These are phyloP conservation scores for Penicillium sp. DNA, from an alignment of 2,329 filamentous ascomycete species.

Conservation along the genomic window DNA sequence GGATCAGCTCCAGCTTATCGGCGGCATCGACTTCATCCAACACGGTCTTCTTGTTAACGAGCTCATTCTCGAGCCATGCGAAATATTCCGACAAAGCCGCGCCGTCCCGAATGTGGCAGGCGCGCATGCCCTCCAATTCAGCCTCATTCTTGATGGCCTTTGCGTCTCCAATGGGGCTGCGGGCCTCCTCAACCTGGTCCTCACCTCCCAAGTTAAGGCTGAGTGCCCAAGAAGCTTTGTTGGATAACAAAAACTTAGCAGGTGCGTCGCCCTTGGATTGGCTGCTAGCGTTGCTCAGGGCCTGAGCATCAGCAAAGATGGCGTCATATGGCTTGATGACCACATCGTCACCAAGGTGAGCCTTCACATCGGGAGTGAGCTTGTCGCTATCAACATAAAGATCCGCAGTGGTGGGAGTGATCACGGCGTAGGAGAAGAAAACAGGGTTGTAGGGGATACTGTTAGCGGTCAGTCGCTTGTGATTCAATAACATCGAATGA, in stretches of 20 bases:
- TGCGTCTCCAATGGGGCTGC: slow-evolving; percentile 83
- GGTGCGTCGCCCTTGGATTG: slow-evolving; percentile 41
- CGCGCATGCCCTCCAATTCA: slow-evolving; percentile 88
- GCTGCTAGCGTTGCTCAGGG: slow-evolving; percentile 55
- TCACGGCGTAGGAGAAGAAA: slow-evolving; percentile 92
- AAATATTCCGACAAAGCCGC: slow-evolving; percentile 90
- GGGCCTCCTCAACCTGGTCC: slow-evolving; percentile 77
- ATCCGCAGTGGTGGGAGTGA: slow-evolving; percentile 73
- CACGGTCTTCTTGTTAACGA: slow-evolving; percentile 68
- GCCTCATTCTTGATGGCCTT: slow-evolving; percentile 93
- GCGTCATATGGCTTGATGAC: slow-evolving; percentile 76
- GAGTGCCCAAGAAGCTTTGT: slow-evolving; percentile 88
- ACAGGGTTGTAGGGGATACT: slow-evolving; percentile 95
- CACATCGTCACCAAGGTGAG: slow-evolving; percentile 70
- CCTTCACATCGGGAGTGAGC: slow-evolving; percentile 65
- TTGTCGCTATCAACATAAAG: slow-evolving; percentile 85
- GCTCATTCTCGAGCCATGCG: slow-evolving; percentile 91
- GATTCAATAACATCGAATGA: not conserved
- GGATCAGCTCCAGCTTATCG: slow-evolving; percentile 74
- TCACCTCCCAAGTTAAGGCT: slow-evolving; percentile 84
- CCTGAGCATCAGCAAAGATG: slow-evolving; percentile 76
- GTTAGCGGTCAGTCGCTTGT: slow-evolving; percentile 5
- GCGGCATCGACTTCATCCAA: slow-evolving; percentile 90
- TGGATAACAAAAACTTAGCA: slow-evolving; percentile 79
- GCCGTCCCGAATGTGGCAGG: slow-evolving; percentile 90